Conservation (phyloP, 1,139 yeast species). For the Magnusiomyces clavatus region DNA sequence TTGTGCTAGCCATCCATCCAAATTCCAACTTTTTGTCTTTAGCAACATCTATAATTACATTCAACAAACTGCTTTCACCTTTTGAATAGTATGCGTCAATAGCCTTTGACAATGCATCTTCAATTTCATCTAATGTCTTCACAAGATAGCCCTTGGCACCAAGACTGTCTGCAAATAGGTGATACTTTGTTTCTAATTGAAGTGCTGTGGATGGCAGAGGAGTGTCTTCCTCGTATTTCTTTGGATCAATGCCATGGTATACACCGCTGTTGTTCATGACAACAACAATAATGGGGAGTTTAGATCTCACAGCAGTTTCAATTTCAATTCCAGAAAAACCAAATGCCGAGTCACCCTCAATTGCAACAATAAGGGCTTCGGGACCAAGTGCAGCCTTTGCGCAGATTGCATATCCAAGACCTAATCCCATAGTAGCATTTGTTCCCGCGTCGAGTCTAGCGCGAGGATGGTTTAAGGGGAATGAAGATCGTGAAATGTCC, state of each 20-base stretch:
- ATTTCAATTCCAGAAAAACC: constrained; percentile 61
- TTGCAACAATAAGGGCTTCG: constrained; percentile 42
- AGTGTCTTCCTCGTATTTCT: constrained; percentile 24
- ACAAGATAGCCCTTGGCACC: constrained; percentile 51
- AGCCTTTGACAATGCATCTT: constrained; percentile 32
- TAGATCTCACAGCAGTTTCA: constrained; percentile 51
- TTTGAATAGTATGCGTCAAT: constrained; percentile 12
- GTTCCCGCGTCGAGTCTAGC: constrained; percentile 61
- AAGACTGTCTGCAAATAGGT: constrained; percentile 43
- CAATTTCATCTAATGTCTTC: constrained; percentile 35
- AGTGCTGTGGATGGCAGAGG: constrained; percentile 51
- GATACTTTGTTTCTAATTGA: constrained; percentile 47
- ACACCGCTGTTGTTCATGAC: constrained; percentile 65
- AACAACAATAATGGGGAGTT: constrained; percentile 46
- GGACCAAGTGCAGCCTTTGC: constrained; percentile 43
- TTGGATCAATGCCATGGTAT: constrained; percentile 48
- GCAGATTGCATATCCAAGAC: constrained; percentile 57
- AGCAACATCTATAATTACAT: constrained; percentile 52
- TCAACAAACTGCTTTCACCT: constrained; percentile 41
- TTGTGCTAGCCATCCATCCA: constrained; percentile 56
- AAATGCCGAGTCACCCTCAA: constrained; percentile 67
- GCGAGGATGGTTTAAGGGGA: constrained; percentile 45
- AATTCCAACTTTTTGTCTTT: constrained; percentile 46
- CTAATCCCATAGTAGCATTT: constrained; percentile 67
- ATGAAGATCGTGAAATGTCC: constrained; percentile 57